Evolutionary conservation across 2,329 filamentous ascomycete genomes (phyloP).

Genomic region (Chaetomiaceae sp.): DNA sequence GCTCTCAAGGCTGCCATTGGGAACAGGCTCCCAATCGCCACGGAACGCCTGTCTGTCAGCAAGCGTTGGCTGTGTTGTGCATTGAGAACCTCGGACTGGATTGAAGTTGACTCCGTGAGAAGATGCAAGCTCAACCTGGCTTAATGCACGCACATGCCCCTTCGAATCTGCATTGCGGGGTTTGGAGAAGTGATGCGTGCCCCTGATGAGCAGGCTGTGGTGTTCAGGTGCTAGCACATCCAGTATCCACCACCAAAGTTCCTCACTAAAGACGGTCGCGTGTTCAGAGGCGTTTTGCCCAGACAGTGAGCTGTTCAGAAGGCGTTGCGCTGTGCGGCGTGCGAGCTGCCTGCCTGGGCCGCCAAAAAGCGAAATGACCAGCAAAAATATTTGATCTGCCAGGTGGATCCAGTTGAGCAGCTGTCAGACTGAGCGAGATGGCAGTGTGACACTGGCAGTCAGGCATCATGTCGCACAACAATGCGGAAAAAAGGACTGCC

Average conservation of each 20-base stretch:
- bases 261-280: too few species aligned
- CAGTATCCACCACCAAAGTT: too few species aligned
- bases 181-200: too few species aligned
- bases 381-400: not conserved
- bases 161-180: too few species aligned
- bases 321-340: constrained; percentile 3
- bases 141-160: too few species aligned
- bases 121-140: too few species aligned
- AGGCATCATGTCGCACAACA: constrained; percentile 7
- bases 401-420: constrained; percentile 6
- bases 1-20: not conserved
- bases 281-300: too few species aligned
- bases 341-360: constrained; percentile 1
- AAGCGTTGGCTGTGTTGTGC: not conserved
- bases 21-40: too few species aligned
- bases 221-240: too few species aligned
- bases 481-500: constrained; percentile 1
- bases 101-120: too few species aligned
- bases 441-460: not conserved
- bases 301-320: too few species aligned
- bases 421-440: not conserved
- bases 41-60: not conserved
- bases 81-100: not conserved
- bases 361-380: constrained; percentile 7
- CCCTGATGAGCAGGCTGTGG: too few species aligned